phyloP scores from a whole-genome alignment of 2,329 filamentous ascomycete genomes.

The Fusarium succisae region DNA sequence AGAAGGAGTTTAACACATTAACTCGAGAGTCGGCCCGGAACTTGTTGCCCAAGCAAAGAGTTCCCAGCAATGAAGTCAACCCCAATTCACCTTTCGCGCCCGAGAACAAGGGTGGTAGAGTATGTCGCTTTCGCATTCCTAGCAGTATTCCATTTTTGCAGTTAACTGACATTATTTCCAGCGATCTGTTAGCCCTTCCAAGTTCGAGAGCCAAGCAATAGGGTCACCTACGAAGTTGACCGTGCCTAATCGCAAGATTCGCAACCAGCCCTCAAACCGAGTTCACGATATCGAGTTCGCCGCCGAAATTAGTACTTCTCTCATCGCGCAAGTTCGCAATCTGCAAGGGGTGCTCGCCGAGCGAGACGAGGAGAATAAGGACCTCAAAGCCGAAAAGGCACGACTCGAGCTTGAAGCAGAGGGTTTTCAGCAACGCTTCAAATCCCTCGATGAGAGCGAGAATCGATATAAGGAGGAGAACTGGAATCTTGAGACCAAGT shows the following conservation, averaged over 20 bases:
- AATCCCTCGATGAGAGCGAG: slow-evolving; percentile 89
- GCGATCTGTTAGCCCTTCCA: slow-evolving; percentile 76
- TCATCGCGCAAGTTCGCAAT: slow-evolving; percentile 93
- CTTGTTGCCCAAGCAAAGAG: slow-evolving; percentile 85
- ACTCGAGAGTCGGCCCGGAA: slow-evolving; percentile 89
- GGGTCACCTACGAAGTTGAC: slow-evolving; percentile 89
- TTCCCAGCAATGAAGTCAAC: slow-evolving; percentile 73
- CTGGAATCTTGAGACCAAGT: slow-evolving; percentile 93
- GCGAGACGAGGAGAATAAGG: slow-evolving; percentile 85
- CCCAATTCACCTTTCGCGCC: slow-evolving; percentile 63
- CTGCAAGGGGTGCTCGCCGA: slow-evolving; percentile 86
- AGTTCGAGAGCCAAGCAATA: slow-evolving; percentile 85
- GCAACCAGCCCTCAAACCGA: slow-evolving; percentile 88
- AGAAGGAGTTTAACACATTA: slow-evolving; percentile 95
- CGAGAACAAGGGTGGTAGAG: slow-evolving; percentile 62
- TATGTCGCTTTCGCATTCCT: slow-evolving; percentile 49
- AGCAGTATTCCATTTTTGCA: neutral
- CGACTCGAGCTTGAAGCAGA: slow-evolving; percentile 85
- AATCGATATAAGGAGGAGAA: slow-evolving; percentile 98
- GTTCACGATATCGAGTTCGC: slow-evolving; percentile 98
- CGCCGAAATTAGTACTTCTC: slow-evolving; percentile 95
- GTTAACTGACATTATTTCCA: slow-evolving; percentile 47
- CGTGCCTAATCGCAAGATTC: slow-evolving; percentile 85
- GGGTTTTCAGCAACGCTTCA: slow-evolving; percentile 80
- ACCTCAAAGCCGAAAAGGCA: slow-evolving; percentile 77